Conservation (phyloP, 371 early-diverging fungal genomes). For the Dinochytrium kinnereticum region DNA sequence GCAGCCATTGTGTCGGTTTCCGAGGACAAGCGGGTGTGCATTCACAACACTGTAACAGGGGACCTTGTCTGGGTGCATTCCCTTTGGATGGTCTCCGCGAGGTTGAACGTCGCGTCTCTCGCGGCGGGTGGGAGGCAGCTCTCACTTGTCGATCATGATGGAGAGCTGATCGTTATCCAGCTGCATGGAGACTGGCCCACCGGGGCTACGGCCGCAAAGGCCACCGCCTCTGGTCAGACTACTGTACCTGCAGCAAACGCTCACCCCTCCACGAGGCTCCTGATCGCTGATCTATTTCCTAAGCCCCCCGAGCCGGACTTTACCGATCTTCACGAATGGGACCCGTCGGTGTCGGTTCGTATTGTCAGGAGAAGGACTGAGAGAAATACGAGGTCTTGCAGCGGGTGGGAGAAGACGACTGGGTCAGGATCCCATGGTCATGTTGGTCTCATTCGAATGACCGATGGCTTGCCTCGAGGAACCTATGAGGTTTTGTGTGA, state of each 20-base stretch:
- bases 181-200: constrained; percentile 42
- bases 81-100: constrained; percentile 32
- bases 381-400: constrained; percentile 20
- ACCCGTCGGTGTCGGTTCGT: constrained; percentile 14
- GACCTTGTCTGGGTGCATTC: constrained; percentile 40
- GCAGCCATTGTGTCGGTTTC: constrained; percentile 37
- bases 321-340: constrained; percentile 28
- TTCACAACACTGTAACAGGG: constrained; percentile 44
- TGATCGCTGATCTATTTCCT: constrained; percentile 26
- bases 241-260: not conserved
- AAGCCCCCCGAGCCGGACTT: constrained; percentile 40
- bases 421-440: constrained; percentile 34
- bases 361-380: constrained; percentile 27
- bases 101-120: constrained; percentile 27
- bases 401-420: constrained; percentile 27
- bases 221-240: not conserved
- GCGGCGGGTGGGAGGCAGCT: constrained; percentile 25
- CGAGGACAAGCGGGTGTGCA: constrained; percentile 34
- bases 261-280: constrained; percentile 25
- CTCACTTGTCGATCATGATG: constrained; percentile 28
- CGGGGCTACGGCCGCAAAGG: not conserved
- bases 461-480: constrained; percentile 36
- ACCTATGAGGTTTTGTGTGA: constrained; percentile 41
- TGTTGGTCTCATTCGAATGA: constrained; percentile 33
- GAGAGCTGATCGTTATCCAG: constrained; percentile 24